Evolutionary conservation across 169 alveolate genomes (phyloP).

Genomic region (Babesia ovis): DNA sequence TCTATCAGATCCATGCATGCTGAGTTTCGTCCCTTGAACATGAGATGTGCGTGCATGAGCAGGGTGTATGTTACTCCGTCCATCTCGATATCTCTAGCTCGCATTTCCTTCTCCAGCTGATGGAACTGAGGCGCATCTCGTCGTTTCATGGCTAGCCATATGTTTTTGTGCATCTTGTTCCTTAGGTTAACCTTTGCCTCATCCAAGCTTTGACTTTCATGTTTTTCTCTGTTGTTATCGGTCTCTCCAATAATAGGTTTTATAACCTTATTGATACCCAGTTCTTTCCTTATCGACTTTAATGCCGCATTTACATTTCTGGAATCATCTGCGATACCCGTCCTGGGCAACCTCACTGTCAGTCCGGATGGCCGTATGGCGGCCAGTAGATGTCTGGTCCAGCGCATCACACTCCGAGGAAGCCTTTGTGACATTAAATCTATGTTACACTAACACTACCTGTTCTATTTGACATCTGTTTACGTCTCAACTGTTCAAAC

Average conservation of each 20-base stretch:
- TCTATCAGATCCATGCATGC: slow-evolving; percentile 20
- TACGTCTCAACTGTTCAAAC: slow-evolving; percentile 18
- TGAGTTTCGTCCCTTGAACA: slow-evolving; percentile 15
- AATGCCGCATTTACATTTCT: slow-evolving; percentile 43
- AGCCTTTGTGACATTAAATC: background rate
- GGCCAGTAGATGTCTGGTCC: slow-evolving; percentile 1
- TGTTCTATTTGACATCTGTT: slow-evolving; percentile 18
- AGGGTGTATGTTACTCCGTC: slow-evolving; percentile 51
- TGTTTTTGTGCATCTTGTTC: slow-evolving; percentile 25
- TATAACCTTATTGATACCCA: background rate
- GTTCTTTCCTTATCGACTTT: slow-evolving; percentile 42
- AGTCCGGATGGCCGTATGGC: slow-evolving; percentile 58
- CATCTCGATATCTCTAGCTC: slow-evolving; percentile 20
- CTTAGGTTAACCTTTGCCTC: slow-evolving; percentile 14
- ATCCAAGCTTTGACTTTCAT: background rate
- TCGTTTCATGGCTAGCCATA: slow-evolving; percentile 58
- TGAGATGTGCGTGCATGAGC: slow-evolving; percentile 42
- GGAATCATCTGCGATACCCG: slow-evolving; percentile 45
- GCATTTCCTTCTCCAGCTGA: slow-evolving; percentile 14
- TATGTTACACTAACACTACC: background rate
- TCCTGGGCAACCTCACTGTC: slow-evolving; percentile 40
- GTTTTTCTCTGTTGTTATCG: background rate
- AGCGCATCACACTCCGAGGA: slow-evolving; percentile 10
- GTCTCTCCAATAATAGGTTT: too few relatives aligned
- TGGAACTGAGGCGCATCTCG: slow-evolving; percentile 37